Conservation (phyloP, 192 early-diverging fungal species). For the Phlyctochytrium bullatum region DNA sequence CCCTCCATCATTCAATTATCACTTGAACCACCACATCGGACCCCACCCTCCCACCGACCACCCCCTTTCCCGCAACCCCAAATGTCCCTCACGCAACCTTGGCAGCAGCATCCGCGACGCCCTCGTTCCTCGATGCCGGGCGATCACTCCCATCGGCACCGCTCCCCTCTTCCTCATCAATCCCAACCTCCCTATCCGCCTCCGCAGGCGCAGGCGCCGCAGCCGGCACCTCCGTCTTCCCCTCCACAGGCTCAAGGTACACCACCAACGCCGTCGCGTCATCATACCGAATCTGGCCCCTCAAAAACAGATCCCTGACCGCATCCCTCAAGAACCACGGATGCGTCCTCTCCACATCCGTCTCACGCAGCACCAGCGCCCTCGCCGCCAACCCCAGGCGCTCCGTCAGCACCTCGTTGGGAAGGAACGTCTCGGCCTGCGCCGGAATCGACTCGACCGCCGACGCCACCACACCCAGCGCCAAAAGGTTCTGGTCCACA, state of each 20-base stretch:
- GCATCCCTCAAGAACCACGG: neutral
- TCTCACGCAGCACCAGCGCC: conserved; percentile 14
- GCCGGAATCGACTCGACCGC: conserved; percentile 18
- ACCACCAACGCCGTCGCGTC: conserved; percentile 45
- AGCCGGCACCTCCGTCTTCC: neutral
- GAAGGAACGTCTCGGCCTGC: neutral
- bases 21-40: conserved; percentile 1
- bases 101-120: neutral
- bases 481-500: conserved; percentile 25
- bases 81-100: neutral
- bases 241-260: conserved; percentile 24
- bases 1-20: no score
- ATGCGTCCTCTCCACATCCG: neutral
- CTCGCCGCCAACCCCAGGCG: neutral
- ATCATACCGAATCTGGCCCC: conserved; percentile 40
- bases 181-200: no score
- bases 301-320: conserved; percentile 28
- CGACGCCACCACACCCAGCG: conserved; percentile 18
- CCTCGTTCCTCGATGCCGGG: no score
- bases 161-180: no score
- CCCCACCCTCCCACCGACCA: neutral
- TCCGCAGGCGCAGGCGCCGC: no score
- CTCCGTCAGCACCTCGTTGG: conserved; percentile 4
- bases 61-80: neutral
- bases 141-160: no score